Base-by-base conservation (phyloP, 352 stramenopile genomes). In the Pythium chondricola region DNA sequence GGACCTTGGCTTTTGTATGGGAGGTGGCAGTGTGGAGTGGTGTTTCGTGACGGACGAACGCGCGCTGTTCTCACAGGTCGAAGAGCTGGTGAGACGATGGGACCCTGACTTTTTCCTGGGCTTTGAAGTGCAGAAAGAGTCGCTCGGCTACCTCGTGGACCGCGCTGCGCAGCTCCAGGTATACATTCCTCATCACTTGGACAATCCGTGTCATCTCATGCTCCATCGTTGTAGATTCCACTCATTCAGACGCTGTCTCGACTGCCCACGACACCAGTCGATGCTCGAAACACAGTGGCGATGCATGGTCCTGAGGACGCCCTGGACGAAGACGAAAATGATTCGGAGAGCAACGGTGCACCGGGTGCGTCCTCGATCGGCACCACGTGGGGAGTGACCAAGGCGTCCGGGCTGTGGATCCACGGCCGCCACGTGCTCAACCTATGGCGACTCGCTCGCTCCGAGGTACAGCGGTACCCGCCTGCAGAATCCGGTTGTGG, bases 371-470 rank as follows among this genome's bases (percentile, higher is more conserved):
- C 52, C 16, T 85, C 77, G 0, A 84, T 91, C 32, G 83, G 78
- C n/a, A 87, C 78, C 25, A 66, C 52, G 2, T 91, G 80, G 74
- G 79, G 79, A 31, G 67, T 90, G 21, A 87, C 75, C 24, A 94
- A 93, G 45, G 79, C 83, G 11, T 83, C 83, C 14, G 88, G 88
- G 0, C 53, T 97, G 29, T 97, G 85, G 84, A 67, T 98, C 30
- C 80, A 91, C 33, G 90, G 90, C 0, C 72, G 92, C 11, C 85
- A 92, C 43, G 76, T 97, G 39, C 54, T 98, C 2, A 97, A 97
- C 62, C 52, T 96, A n/a, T 98, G 92, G 92, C 72, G 88, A 39
- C 84, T 91, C 51, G 69, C 79, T 17, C 69, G 80, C 30, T 94
- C 83, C 16, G 83, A 94, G 69, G 79, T 93, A 58, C 18, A 29